phyloP scores from a whole-genome alignment of 2,329 filamentous ascomycete species.

The Dendrostoma leiphaemia region DNA sequence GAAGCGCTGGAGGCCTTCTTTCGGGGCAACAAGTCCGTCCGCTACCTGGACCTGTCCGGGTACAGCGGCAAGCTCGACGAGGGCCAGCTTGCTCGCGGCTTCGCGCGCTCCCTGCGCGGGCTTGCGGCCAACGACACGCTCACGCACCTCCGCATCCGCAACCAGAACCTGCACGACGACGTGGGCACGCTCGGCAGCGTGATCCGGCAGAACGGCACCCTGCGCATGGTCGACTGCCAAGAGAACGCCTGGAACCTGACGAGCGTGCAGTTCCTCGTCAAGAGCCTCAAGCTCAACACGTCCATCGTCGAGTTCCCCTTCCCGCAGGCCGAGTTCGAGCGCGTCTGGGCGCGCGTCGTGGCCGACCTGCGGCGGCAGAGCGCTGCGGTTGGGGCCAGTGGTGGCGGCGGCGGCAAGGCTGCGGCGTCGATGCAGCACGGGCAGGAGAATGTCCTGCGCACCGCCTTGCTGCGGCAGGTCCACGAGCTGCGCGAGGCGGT shows the following conservation, averaged over 20 bases:
- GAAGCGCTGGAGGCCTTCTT: slow-evolving; percentile 50
- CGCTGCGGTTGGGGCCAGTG: not conserved
- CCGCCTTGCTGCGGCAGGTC: slow-evolving; percentile 18
- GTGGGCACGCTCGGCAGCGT: slow-evolving; percentile 49
- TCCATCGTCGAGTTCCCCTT: slow-evolving; percentile 44
- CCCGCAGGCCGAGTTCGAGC: slow-evolving; percentile 24
- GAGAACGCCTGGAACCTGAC: slow-evolving; percentile 55
- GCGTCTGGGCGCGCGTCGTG: slow-evolving; percentile 23
- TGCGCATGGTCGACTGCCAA: slow-evolving; percentile 53
- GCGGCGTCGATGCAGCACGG: slow-evolving; percentile 20
- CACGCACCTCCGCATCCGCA: slow-evolving; percentile 52
- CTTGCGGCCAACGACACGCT: slow-evolving; percentile 30
- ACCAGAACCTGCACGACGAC: slow-evolving; percentile 54
- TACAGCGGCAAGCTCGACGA: slow-evolving; percentile 58
- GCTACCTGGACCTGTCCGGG: slow-evolving; percentile 55
- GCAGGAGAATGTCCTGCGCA: slow-evolving; percentile 22
- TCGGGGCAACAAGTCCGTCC: slow-evolving; percentile 47
- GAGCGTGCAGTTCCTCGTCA: slow-evolving; percentile 45
- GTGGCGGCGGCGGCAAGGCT: slow-evolving; percentile 13
- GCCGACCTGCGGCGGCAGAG: slow-evolving; percentile 21
- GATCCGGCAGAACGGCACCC: slow-evolving; percentile 45
- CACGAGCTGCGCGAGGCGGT: slow-evolving; percentile 24
- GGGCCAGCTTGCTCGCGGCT: slow-evolving; percentile 51
- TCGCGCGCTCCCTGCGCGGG: slow-evolving; percentile 44
- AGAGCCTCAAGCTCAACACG: slow-evolving; percentile 40